Base-by-base conservation (phyloP, 2,329 filamentous ascomycete genomes). In the Alternaria consortialis region DNA sequence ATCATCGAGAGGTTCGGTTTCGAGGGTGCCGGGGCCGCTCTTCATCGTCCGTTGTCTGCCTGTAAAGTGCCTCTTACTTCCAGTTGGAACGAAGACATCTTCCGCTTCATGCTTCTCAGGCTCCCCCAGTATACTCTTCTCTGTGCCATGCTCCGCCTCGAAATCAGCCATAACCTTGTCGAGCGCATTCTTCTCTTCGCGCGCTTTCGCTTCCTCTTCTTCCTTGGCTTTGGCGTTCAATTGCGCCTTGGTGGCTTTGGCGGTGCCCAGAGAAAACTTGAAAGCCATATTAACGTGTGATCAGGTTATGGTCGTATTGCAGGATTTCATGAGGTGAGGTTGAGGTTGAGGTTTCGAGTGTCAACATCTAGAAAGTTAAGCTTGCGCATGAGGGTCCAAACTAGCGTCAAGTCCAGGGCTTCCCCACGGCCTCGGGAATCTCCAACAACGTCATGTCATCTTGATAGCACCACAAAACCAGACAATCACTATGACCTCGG, bases 21-120 rank as follows among this genome's bases (percentile, higher is more conserved):
- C 69, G 43, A 77, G 70, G 13, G 74, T 77, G 9, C 74, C 74
- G 11, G 74, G 74, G 8, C 74, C 74, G 59, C 71, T 75, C 66
- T 74, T 76, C 67, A 68, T 75, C 11, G 70, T 73, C 13, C 70
- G 63, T 40, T 70, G 63, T 39, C 73, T 61, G 11, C 66, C 70
- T 11, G 74, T 74, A 44, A 75, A 76, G 51, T 75, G 74, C 32
- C 74, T 60, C 55, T 72, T 76, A 23, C 63, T 68, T 29, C 73
- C 71, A 15, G 69, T 73, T 0, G 73, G 74, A 5, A 77, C 72
- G 31, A 71, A 72, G 0, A 72, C 64, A n/a, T 68, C 57, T 13
- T 73, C 62, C n/a, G 62, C 66, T 3, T 61, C 66, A n/a, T 69
- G 65, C 12, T 68, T 63, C 46, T 70, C 73, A 4, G 56, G 27